Conservation (phyloP, 139 green algal species). For the Monoraphidium neglectum region DNA sequence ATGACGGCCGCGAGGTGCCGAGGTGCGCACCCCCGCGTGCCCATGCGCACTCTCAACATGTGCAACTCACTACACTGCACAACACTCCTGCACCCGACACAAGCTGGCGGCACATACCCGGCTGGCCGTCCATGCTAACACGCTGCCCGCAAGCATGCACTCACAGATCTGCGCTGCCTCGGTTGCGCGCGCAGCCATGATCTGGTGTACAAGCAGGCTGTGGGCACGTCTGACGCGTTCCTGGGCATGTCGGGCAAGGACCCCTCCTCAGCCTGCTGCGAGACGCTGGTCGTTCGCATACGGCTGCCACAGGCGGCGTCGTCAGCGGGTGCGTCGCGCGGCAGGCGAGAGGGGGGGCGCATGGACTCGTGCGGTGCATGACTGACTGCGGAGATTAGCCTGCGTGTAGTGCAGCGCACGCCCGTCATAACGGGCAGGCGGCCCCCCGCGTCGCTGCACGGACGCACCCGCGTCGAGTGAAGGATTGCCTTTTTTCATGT, state of each 20-base stretch:
- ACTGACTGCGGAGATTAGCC: not conserved
- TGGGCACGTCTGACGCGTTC: constrained; percentile 66
- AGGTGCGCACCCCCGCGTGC: no score
- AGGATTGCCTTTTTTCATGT: not conserved
- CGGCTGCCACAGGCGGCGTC: constrained; percentile 47
- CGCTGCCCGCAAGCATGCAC: constrained; percentile 6
- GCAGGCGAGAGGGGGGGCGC: not conserved
- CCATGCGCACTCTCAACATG: no score
- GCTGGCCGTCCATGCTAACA: not conserved
- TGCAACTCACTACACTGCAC: no score
- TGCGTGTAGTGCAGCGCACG: not conserved
- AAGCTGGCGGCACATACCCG: not conserved
- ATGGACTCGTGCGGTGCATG: not conserved
- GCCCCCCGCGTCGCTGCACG: no score
- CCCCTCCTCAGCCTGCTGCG: constrained; percentile 59
- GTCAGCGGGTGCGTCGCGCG: constrained; percentile 33
- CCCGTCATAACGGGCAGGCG: not conserved
- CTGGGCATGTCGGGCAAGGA: constrained; percentile 76
- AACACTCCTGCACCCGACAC: no score
- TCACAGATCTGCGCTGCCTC: not conserved
- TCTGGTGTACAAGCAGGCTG: constrained; percentile 76
- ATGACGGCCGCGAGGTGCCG: constrained; percentile 53
- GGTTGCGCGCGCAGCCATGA: constrained; percentile 48
- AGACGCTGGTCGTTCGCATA: constrained; percentile 64
- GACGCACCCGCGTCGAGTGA: no score